Evolutionary conservation across 139 green algal species (phyloP), one percentile per base, ranked within the genome.

Genomic region (Ettlia oleoabundans): DNA sequence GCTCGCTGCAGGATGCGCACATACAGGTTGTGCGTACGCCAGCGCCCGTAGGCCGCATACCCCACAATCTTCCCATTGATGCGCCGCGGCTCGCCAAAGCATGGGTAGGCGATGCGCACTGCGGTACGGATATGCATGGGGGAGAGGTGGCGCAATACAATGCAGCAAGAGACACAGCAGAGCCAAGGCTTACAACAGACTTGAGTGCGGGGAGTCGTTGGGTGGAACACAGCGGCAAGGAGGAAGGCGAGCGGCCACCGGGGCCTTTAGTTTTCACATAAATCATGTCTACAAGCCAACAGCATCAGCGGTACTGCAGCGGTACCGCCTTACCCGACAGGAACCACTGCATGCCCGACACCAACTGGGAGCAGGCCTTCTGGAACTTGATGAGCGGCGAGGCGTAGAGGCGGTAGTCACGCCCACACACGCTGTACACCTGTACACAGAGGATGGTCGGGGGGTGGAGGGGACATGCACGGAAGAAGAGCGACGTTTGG

Each of bases 51-150:
- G 7, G 69, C 69, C 13, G n/a, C 41, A 21, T 76, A 76, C 41
- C 69, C 69, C 41, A 76, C 69, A 76, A 76, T 76, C 69, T 41
- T 76, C 10, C 69, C 69, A 41, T 76, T 76, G 38, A 76, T 51
- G 7, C n/a, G 26, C 41, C 69, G 69, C 5, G 69, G 41, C 18
- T 38, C 32, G 28, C 69, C 69, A 52, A 76, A 76, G 69, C 69
- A 76, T 15, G 69, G 69, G 28, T 76, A 76, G 26, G 38, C 69
- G 42, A 76, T 63, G 69, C 69, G 69, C 69, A 76, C 69, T 76
- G 70, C 42, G 30, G 24, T 21, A n/a, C 19, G 43, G 30, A 10
- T 7, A 21, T 24, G 15, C 47, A 58, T 15, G 47, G 47, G 15
- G n/a, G n/a, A n/a, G n/a, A n/a, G n/a, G n/a, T n/a, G n/a, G n/a